Conservation (phyloP, 305 asterid genomes). For the Withania somnifera region DNA sequence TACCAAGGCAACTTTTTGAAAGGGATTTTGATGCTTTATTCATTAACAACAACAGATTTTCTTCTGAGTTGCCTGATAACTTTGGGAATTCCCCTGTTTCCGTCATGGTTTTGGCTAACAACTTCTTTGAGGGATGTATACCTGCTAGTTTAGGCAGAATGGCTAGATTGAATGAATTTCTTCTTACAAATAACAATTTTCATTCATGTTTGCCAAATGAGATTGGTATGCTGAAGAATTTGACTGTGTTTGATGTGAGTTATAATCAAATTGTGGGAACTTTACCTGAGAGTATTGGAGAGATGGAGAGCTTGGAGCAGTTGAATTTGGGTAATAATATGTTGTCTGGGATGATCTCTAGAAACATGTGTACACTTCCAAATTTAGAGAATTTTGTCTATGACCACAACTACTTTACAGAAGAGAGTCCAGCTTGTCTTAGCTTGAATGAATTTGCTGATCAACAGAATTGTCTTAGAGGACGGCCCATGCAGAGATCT, state of each 20-base stretch:
- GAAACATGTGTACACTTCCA: constrained; percentile 29
- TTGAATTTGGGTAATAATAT: constrained; percentile 35
- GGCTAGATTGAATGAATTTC: constrained; percentile 24
- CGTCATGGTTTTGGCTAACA: constrained; percentile 41
- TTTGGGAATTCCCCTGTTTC: constrained; percentile 36
- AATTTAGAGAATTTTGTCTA: constrained; percentile 23
- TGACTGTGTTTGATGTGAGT: constrained; percentile 43
- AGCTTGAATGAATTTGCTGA: constrained; percentile 21
- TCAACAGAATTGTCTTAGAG: constrained; percentile 34
- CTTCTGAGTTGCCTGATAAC: constrained; percentile 28
- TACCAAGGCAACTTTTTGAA: constrained; percentile 33
- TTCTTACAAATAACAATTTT: constrained; percentile 15
- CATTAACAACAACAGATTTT: constrained; percentile 32
- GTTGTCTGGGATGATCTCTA: constrained; percentile 28
- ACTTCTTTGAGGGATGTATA: constrained; percentile 35
- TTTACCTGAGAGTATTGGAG: constrained; percentile 33
- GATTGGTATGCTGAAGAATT: constrained; percentile 35
- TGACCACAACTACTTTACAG: constrained; percentile 30
- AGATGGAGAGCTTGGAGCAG: constrained; percentile 30
- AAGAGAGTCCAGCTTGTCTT: constrained; percentile 25
- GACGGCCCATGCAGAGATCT: constrained; percentile 32
- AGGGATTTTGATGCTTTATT: constrained; percentile 39
- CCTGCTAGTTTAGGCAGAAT: constrained; percentile 39
- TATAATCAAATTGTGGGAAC: constrained; percentile 27
- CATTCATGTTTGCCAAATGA: constrained; percentile 17